phyloP scores from a whole-genome alignment of 2,329 filamentous ascomycete species.

The Sporothrix euskadiensis region DNA sequence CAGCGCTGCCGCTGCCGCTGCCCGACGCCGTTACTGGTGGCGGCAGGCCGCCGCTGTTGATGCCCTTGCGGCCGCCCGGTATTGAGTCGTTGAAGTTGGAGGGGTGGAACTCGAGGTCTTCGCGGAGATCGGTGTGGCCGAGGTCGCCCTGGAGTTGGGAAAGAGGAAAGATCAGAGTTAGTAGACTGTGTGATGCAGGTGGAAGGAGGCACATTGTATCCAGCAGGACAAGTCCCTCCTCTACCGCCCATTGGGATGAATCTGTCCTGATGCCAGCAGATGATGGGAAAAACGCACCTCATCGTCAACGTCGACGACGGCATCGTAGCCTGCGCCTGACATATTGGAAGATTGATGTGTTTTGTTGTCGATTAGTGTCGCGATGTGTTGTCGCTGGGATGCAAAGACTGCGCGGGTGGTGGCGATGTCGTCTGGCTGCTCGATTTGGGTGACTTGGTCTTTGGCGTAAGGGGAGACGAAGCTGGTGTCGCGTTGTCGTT shows the following conservation, averaged over 20 bases:
- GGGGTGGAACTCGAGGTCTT: constrained; percentile 98
- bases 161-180: constrained; percentile 6
- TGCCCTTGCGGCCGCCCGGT: constrained; percentile 52
- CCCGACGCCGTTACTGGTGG: constrained; percentile 56
- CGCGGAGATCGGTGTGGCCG: constrained; percentile 95
- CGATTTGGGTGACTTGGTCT: background rate
- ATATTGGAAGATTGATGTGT: background rate
- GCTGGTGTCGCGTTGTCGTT: constrained; percentile 26
- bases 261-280: background rate
- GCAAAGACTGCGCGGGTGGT: background rate
- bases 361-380: background rate
- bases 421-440: background rate
- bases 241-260: background rate
- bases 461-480: constrained; percentile 19
- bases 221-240: background rate
- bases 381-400: background rate
- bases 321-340: constrained; percentile 76
- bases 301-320: constrained; percentile 95
- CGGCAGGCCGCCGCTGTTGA: constrained; percentile 53
- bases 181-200: background rate
- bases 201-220: background rate
- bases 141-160: constrained; percentile 73
- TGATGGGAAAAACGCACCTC: constrained; percentile 60
- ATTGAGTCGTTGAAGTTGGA: constrained; percentile 74
- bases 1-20: constrained; percentile 41